Evolutionary conservation across 257 asterid species (phyloP).

Genomic region (Avicennia marina): DNA sequence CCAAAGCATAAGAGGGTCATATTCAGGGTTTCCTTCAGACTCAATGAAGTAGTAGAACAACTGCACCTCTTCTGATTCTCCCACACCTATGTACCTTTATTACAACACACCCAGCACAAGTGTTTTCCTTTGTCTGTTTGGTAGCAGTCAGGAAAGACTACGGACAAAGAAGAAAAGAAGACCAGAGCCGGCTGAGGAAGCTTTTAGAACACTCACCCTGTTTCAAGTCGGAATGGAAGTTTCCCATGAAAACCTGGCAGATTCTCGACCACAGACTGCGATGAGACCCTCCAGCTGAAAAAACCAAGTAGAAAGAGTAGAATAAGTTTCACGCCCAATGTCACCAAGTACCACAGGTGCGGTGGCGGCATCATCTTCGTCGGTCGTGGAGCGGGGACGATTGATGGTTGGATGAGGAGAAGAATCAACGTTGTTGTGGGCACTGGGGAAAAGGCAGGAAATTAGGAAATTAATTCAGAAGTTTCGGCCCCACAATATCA

Average conservation of each 20-base stretch:
- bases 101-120: too few species aligned
- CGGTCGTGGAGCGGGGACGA: too few species aligned
- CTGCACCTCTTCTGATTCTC: constrained; percentile 19
- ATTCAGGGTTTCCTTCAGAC: constrained; percentile 4
- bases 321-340: neutral
- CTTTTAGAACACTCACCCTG: constrained; percentile 19
- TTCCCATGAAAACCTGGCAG: constrained; percentile 33
- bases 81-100: constrained; percentile 24
- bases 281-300: neutral
- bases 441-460: too few species aligned
- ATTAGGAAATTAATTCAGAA: too few species aligned
- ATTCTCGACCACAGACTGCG: constrained; percentile 14
- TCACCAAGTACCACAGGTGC: neutral
- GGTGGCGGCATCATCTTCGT: neutral
- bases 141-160: too few species aligned
- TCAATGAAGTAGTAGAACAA: constrained; percentile 26
- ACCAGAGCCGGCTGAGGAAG: too few species aligned
- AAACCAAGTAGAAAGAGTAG: too few species aligned
- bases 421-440: too few species aligned
- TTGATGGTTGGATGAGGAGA: too few species aligned
- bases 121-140: too few species aligned
- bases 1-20: constrained; percentile 28
- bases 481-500: too few species aligned
- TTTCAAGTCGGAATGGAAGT: constrained; percentile 33
- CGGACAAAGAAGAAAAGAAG: too few species aligned